A percentile compares a stretch with the other conserved stretches of the same genome.
Evolutionary conservation across 306 rosid genomes (phyloP).

Genomic region (Mimosa pudica): DNA sequence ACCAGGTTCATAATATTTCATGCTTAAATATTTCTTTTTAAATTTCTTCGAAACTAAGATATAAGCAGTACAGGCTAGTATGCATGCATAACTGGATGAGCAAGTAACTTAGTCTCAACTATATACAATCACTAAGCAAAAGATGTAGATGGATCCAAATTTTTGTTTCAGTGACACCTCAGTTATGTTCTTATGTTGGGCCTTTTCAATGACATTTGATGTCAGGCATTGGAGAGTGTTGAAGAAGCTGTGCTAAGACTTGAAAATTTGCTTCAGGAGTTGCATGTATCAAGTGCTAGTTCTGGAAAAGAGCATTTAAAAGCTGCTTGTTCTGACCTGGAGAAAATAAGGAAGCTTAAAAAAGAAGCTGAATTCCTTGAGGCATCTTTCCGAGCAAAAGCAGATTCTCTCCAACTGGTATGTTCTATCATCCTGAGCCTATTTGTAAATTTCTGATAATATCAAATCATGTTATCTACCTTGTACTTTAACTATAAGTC

Average conservation of each 20-base stretch:
- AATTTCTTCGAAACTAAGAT: background rate
- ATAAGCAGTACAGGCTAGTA: background rate
- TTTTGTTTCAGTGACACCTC: conserved; percentile 19
- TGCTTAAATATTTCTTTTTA: background rate
- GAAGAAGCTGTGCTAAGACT: conserved; percentile 80
- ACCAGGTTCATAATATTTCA: conserved; percentile 11
- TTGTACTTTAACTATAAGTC: conserved; percentile 26
- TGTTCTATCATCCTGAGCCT: conserved; percentile 9
- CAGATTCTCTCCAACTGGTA: conserved; percentile 85
- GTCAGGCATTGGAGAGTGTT: conserved; percentile 90
- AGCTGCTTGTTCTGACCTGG: conserved; percentile 99
- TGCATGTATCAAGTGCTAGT: conserved; percentile 76
- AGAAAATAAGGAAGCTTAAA: conserved; percentile 87
- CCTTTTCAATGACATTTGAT: conserved; percentile 44
- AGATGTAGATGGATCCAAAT: conserved; percentile 18
- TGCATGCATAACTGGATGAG: background rate
- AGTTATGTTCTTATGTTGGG: conserved; percentile 11
- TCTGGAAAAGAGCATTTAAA: conserved; percentile 93
- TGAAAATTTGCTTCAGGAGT: conserved; percentile 92
- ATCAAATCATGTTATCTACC: conserved; percentile 14
- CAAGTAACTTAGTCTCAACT: background rate
- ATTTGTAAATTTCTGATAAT: conserved; percentile 30
- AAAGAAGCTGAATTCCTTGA: conserved; percentile 97
- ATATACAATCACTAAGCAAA: conserved; percentile 2
- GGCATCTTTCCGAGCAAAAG: conserved; percentile 96